Conservation (phyloP, 2,329 filamentous ascomycete species). For the Microdochium paspali region DNA sequence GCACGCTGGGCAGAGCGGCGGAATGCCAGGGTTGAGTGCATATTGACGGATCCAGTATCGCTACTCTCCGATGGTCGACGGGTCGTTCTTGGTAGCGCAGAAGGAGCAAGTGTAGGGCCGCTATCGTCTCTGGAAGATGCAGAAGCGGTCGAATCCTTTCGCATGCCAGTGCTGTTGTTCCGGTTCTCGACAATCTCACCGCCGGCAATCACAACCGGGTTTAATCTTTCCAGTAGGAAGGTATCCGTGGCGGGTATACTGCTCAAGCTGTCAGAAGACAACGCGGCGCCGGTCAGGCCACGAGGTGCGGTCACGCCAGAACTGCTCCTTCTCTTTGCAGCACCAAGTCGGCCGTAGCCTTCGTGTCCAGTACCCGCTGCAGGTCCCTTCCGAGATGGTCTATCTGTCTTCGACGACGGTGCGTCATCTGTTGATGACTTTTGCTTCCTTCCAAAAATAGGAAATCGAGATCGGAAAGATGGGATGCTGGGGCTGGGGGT, state of each 20-base stretch:
- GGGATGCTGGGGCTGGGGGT: constrained; percentile 47
- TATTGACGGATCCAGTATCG: constrained; percentile 37
- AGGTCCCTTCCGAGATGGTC: constrained; percentile 61
- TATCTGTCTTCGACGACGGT: constrained; percentile 46
- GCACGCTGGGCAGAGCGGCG: constrained; percentile 45
- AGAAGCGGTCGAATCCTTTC: constrained; percentile 29
- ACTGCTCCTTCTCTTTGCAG: constrained; percentile 52
- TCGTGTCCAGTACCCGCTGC: constrained; percentile 92
- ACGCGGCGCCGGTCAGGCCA: constrained; percentile 31
- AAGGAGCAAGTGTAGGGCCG: constrained; percentile 42
- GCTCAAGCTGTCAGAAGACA: constrained; percentile 41
- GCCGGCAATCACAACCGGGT: constrained; percentile 57
- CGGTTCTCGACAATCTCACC: constrained; percentile 52
- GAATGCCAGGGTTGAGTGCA: constrained; percentile 43
- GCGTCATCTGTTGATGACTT: constrained; percentile 49
- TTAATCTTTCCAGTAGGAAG: constrained; percentile 53
- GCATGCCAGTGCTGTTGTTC: constrained; percentile 39
- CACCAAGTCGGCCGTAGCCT: constrained; percentile 62
- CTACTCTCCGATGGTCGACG: constrained; percentile 46
- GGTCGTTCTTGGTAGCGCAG: constrained; percentile 34
- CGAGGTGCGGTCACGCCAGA: constrained; percentile 35
- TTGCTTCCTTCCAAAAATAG: constrained; percentile 65
- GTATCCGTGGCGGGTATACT: constrained; percentile 37
- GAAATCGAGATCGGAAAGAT: constrained; percentile 57
- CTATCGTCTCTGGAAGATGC: constrained; percentile 28